Percentiles rank a stretch among this genome's conserved stretches.
Evolutionary conservation across 352 stramenopile species (phyloP).

Genomic region (Globisporangium sylvaticum): DNA sequence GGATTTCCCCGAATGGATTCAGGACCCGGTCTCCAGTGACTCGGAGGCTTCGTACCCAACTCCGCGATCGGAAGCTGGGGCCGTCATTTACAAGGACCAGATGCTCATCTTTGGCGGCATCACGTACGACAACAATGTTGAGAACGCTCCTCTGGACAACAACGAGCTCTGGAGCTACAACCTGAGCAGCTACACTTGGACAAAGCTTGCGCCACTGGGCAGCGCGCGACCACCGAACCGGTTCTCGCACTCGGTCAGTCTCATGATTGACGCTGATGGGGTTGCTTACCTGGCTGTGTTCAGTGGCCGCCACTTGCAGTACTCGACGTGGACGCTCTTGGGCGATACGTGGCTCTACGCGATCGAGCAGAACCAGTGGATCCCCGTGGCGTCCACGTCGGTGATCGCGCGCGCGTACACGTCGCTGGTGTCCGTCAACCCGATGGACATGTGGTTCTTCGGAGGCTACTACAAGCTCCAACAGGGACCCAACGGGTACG

Average conservation of each 20-base stretch:
- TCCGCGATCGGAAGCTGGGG: constrained; percentile 43
- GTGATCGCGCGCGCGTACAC: constrained; percentile 54
- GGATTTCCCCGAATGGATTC: constrained; percentile 24
- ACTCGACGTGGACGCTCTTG: constrained; percentile 47
- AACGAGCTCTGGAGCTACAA: constrained; percentile 69
- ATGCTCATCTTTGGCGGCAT: constrained; percentile 73
- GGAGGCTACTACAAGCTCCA: constrained; percentile 61
- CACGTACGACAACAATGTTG: constrained; percentile 44
- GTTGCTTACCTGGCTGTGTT: constrained; percentile 50
- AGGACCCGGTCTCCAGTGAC: constrained; percentile 21
- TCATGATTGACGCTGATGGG: constrained; percentile 27
- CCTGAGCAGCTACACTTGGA: constrained; percentile 37
- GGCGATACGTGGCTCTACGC: constrained; percentile 59
- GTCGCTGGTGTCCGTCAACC: constrained; percentile 43
- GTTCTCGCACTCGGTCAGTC: constrained; percentile 57
- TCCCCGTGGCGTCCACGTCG: constrained; percentile 16
- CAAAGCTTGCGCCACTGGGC: constrained; percentile 24
- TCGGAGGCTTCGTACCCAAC: constrained; percentile 18
- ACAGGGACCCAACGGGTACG: constrained; percentile 53
- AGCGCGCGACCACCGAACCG: constrained; percentile 29
- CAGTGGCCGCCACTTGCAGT: constrained; percentile 45
- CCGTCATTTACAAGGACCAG: constrained; percentile 41
- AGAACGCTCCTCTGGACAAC: constrained; percentile 34
- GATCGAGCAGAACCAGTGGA: constrained; percentile 41
- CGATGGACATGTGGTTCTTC: constrained; percentile 66